Conservation (phyloP, 2,329 filamentous ascomycete genomes). For the Sclerotinia minor region DNA sequence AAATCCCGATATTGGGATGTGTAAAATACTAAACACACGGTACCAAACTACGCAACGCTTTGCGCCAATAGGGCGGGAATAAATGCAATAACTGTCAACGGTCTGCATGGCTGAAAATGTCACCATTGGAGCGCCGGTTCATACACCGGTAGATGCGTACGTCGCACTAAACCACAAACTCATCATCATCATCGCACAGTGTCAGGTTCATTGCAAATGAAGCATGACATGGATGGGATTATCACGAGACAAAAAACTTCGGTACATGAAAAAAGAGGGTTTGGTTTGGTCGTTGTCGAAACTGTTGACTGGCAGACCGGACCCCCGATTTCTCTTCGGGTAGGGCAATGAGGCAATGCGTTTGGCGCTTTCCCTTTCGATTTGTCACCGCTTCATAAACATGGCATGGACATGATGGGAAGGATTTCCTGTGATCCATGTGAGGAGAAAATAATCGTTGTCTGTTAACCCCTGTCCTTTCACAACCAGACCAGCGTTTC, state of each 20-base stretch:
- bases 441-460: slow-evolving; percentile 13
- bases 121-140: slow-evolving; percentile 10
- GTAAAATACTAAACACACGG: background rate
- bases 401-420: background rate
- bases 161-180: background rate
- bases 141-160: slow-evolving; percentile 3
- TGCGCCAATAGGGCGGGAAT: background rate
- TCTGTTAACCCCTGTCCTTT: slow-evolving; percentile 30
- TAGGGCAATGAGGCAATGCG: slow-evolving; percentile 24
- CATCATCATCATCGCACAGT: background rate
- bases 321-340: slow-evolving; percentile 20
- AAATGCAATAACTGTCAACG: slow-evolving; percentile 8
- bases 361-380: slow-evolving; percentile 21
- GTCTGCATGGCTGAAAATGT: slow-evolving; percentile 6
- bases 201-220: background rate
- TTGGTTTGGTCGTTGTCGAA: too few relatives aligned
- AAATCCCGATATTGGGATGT: background rate
- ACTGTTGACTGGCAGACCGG: slow-evolving; percentile 22
- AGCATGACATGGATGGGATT: slow-evolving; percentile 6
- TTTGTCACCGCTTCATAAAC: slow-evolving; percentile 25
- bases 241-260: slow-evolving; percentile 3
- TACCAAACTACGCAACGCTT: background rate
- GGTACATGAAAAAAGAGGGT: background rate
- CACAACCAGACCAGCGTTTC: slow-evolving; percentile 31
- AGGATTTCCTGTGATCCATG: slow-evolving; percentile 7